These are phyloP conservation scores for Bolboschoenoplectus hybrid DNA, from an alignment of 202 grass and related monocot genomes.

Conservation along the genomic window DNA sequence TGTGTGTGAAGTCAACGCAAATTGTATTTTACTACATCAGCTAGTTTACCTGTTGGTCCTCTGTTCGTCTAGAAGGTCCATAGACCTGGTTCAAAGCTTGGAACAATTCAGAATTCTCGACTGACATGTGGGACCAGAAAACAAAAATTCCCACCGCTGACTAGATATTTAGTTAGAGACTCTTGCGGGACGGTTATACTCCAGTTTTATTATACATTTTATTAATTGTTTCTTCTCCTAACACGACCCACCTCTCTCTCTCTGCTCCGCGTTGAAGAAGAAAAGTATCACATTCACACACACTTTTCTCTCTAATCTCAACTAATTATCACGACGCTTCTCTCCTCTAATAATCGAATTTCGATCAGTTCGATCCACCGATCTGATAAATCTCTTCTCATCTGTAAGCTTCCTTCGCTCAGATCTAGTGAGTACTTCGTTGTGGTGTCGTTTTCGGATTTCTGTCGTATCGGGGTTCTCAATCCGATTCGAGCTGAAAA, in stretches of 20 bases:
- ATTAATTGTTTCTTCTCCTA: conserved; percentile 21
- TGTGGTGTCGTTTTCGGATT: neutral
- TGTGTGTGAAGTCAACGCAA: no score
- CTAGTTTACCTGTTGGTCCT: no score
- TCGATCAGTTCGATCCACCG: conserved; percentile 23
- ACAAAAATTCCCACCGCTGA: neutral
- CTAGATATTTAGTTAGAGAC: neutral
- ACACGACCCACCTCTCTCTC: conserved; percentile 24
- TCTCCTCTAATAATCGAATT: conserved; percentile 13
- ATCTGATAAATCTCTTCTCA: conserved; percentile 20
- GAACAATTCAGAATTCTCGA: neutral
- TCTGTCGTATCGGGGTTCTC: neutral
- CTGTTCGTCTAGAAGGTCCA: neutral
- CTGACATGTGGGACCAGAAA: neutral
- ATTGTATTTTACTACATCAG: no score
- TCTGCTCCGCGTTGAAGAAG: conserved; percentile 38
- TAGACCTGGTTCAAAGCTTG: neutral
- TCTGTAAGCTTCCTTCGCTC: neutral
- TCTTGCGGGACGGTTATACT: neutral
- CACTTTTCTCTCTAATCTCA: conserved; percentile 26
- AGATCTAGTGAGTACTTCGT: neutral
- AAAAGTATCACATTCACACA: neutral
- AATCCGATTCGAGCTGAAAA: neutral
- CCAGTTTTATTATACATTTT: neutral
- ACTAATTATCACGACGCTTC: conserved; percentile 12